Evolutionary conservation across 2,329 filamentous ascomycete genomes (phyloP), one percentile per base, ranked within the genome.

Genomic region (Mariannaea elegans): DNA sequence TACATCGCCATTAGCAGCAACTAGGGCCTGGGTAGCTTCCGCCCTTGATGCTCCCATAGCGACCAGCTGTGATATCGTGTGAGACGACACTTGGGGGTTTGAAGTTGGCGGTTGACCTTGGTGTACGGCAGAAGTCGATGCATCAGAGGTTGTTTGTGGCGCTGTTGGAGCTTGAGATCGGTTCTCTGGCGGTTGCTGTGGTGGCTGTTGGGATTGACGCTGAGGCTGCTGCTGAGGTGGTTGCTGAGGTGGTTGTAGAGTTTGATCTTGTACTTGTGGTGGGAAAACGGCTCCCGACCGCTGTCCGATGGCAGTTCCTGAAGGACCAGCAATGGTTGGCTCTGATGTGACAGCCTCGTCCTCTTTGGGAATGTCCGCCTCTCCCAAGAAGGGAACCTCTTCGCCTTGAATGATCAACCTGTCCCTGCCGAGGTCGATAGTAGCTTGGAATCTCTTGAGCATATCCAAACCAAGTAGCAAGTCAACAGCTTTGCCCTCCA

Each of bases 401-500:
- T 93, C 89, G 56, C 90, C 92, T 71, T 95, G 91, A 67, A 99
- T 97, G 63, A 96, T 85, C 16, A 99, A 86, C 64, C 89, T 91
- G 71, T 95, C 93, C 71, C 90, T 90, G 64, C 88, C 85, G 12
- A 99, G 84, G 75, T 99, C 95, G 71, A 99, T 94, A 69, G 86
- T 91, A 32, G 94, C 95, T 77, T 97, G 94, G 77, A 98, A 94
- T 36, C 95, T 88, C 80, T 97, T 97, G 62, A 99, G 84, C 92
- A 99, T 99, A 76, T 99, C 95, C 39, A 99, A 81, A 3, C 95
- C 95, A 12, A 99, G 86, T 2, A 99, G 85, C 16, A 99, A 83
- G 74, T 98, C 95, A 21, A 99, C 95, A 51, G 93, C 89, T 78
- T 98, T 99, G 65, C 95, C 95, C 79, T 99, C 95, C 95, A 99